These are phyloP conservation scores for Galeopsis tetrahit DNA, from an alignment of 257 asterid species.

Conservation along the genomic window DNA sequence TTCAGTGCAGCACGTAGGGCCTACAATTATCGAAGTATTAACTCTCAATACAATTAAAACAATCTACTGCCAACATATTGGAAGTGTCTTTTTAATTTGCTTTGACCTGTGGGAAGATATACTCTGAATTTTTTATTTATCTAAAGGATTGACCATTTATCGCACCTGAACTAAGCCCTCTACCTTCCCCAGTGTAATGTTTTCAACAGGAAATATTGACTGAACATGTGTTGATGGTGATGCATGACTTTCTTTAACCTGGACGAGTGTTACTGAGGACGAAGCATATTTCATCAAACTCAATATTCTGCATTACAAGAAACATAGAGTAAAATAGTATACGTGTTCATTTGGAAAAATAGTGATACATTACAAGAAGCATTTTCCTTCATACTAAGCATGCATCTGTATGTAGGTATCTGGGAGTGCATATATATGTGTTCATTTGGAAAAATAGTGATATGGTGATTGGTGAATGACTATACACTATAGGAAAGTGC, in stretches of 20 bases:
- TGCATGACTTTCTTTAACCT: slow-evolving; percentile 42
- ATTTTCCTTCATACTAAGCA: slow-evolving; percentile 13
- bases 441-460: background rate
- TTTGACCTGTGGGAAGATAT: background rate
- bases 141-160: slow-evolving; percentile 8
- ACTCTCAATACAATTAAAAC: slow-evolving; percentile 21
- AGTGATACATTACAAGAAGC: no score
- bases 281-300: slow-evolving; percentile 59
- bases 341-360: no score
- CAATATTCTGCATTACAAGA: slow-evolving; percentile 54
- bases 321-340: slow-evolving; percentile 5
- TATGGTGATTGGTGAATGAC: background rate
- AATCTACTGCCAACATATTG: slow-evolving; percentile 5
- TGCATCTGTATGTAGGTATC: slow-evolving; percentile 11
- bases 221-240: slow-evolving; percentile 56
- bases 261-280: slow-evolving; percentile 56
- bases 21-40: slow-evolving; percentile 44
- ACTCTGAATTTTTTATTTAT: background rate
- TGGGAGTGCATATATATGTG: background rate
- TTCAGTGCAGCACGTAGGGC: slow-evolving; percentile 72
- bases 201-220: slow-evolving; percentile 48
- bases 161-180: slow-evolving; percentile 75
- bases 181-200: slow-evolving; percentile 76
- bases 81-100: background rate
- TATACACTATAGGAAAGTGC: slow-evolving; percentile 14